Evolutionary conservation across 176 grass and related monocot species (phyloP).

Genomic region (Alopecurus myosuroides): DNA sequence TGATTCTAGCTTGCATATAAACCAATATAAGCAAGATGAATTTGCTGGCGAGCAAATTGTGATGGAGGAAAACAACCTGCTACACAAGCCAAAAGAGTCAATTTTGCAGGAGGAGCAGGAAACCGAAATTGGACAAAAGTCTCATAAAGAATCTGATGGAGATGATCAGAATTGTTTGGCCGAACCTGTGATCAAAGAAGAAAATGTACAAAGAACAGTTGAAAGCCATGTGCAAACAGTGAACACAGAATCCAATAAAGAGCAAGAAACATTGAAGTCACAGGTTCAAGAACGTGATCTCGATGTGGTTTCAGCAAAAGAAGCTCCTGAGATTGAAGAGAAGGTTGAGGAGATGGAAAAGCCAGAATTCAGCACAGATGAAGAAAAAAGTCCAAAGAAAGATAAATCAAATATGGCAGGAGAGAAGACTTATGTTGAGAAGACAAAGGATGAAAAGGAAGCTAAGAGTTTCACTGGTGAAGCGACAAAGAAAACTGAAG

Average conservation of each 20-base stretch:
- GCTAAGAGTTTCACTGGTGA: slow-evolving; percentile 24
- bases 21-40: slow-evolving; percentile 38
- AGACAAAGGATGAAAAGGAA: slow-evolving; percentile 41
- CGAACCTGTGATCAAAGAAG: slow-evolving; percentile 24
- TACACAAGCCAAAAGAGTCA: slow-evolving; percentile 19
- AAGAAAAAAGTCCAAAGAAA: slow-evolving; percentile 31
- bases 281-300: slow-evolving; percentile 38
- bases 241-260: slow-evolving; percentile 19
- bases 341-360: slow-evolving; percentile 20
- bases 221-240: slow-evolving; percentile 21
- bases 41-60: slow-evolving; percentile 1
- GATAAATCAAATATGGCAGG: slow-evolving; percentile 29
- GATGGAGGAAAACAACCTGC: slow-evolving; percentile 11
- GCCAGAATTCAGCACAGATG: slow-evolving; percentile 28
- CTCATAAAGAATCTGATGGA: slow-evolving; percentile 16
- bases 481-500: slow-evolving; percentile 29
- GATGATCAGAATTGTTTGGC: slow-evolving; percentile 13
- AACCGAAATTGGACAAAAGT: slow-evolving; percentile 3
- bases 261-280: slow-evolving; percentile 16
- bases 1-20: slow-evolving; percentile 4
- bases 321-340: slow-evolving; percentile 23
- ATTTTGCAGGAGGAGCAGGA: slow-evolving; percentile 21
- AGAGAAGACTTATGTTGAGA: slow-evolving; percentile 38
- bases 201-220: slow-evolving; percentile 17
- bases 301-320: slow-evolving; percentile 26